phyloP scores from a whole-genome alignment of 805 yeast species.

The Saturnispora kantuleensis region DNA sequence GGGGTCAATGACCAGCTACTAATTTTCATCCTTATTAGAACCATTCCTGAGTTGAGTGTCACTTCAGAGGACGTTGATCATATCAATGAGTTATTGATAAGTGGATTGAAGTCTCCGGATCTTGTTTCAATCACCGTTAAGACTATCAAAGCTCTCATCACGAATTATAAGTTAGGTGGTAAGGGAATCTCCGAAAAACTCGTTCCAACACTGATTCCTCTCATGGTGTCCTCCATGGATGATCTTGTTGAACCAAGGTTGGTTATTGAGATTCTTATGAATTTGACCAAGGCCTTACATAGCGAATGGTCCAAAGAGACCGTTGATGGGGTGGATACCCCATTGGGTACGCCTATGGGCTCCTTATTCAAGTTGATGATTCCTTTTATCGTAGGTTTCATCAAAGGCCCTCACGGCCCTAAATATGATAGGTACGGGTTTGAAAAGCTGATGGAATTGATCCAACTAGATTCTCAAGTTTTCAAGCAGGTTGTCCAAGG shows the following conservation, averaged over 20 bases:
- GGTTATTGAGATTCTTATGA: slow-evolving; percentile 39
- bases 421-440: slow-evolving; percentile 31
- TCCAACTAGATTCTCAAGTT: slow-evolving; percentile 32
- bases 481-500: slow-evolving; percentile 39
- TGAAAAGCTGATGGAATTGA: slow-evolving; percentile 37
- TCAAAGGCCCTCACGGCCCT: too few relatives aligned
- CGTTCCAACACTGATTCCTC: slow-evolving; percentile 35
- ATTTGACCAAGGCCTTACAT: slow-evolving; percentile 31
- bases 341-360: too few relatives aligned
- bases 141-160: slow-evolving; percentile 50
- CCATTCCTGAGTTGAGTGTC: slow-evolving; percentile 28
- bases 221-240: slow-evolving; percentile 10
- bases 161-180: slow-evolving; percentile 21
- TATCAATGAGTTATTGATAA: slow-evolving; percentile 16
- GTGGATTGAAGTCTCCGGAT: too few relatives aligned
- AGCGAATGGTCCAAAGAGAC: slow-evolving; percentile 16
- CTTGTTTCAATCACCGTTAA: slow-evolving; percentile 39
- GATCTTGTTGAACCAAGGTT: slow-evolving; percentile 28
- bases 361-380: slow-evolving; percentile 21
- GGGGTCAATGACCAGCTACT: slow-evolving; percentile 28
- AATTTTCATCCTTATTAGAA: slow-evolving; percentile 36
- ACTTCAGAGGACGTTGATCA: slow-evolving; percentile 29
- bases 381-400: slow-evolving; percentile 27
- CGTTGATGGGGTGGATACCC: too few relatives aligned
- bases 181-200: slow-evolving; percentile 33